Evolutionary conservation across 2,329 filamentous ascomycete species (phyloP), one percentile per base, ranked within the genome.

Genomic region (Cordyceps militaris): DNA sequence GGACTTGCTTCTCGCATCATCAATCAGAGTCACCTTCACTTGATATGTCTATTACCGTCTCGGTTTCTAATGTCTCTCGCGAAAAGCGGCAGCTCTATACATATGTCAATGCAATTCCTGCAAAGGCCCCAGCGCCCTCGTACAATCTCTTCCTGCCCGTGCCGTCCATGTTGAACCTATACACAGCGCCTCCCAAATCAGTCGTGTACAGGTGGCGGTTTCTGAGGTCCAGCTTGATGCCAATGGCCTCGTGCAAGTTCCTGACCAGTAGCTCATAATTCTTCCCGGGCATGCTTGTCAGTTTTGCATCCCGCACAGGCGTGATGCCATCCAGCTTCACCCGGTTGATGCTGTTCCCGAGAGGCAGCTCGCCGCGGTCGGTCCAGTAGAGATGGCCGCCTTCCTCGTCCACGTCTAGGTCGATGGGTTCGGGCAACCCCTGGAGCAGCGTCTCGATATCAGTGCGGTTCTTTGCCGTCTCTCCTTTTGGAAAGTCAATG

Each of bases 321-420:
- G 30, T 50, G 6, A 62, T 16, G 9, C 54, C 50, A 13, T 50
- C 46, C 13, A 54, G 38, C 51, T 46, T 46, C 21, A 54, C 40
- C 9, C 51, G 28, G 63, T 83, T 81, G 58, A 85, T 61, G 11
- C 75, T 75, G 63, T 82, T 83, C 0, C 82, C 82, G 9, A 67
- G 64, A 0, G 82, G 82, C 1, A 78, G 66, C 61, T 85, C 82
- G 4, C 82, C 83, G 0, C 83, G 72, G 61, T 85, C 83, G 0
- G 82, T 84, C 83, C 82, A 85, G 66, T 81, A 85, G 26, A 86
- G 68, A 1, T 66, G 70, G 28, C 73, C 65, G 3, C 65, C 64
- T 0, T 71, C 67, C 13, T 74, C 72, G 16, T 84, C 79, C 1
- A 84, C 63, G 32, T 82, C 80, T 0, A 86, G 67, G 61, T 85